Evolutionary conservation across 1,284 basidiomycete species (phyloP).

Genomic region (Apiotrichum veenhuisii): DNA sequence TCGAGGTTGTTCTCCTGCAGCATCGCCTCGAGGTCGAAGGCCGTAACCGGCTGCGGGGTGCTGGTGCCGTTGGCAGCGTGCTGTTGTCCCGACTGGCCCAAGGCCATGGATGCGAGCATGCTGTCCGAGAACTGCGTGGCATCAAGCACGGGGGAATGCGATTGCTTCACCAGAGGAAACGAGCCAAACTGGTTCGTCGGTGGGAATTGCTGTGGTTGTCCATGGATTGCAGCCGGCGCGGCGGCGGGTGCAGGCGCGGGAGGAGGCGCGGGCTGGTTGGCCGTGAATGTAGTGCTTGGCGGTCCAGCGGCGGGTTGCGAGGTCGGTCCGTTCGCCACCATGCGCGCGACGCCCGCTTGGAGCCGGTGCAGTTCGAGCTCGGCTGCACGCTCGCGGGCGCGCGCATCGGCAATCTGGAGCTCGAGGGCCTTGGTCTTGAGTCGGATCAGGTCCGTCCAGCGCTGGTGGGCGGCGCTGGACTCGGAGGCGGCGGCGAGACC

Average conservation of each 20-base stretch:
- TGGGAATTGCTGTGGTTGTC: conserved; percentile 2
- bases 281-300: background rate
- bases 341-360: conserved; percentile 11
- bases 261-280: background rate
- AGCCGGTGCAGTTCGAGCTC: conserved; percentile 40
- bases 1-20: conserved; percentile 32
- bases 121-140: background rate
- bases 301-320: background rate
- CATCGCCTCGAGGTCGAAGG: conserved; percentile 45
- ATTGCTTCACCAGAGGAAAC: conserved; percentile 13
- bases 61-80: background rate
- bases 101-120: conserved; percentile 1
- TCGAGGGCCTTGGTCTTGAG: conserved; percentile 41
- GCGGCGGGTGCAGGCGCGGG: background rate
- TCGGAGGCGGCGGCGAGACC: conserved; percentile 20
- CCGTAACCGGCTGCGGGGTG: conserved; percentile 24
- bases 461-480: conserved; percentile 25
- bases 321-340: background rate
- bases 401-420: conserved; percentile 46
- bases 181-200: background rate
- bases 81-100: background rate
- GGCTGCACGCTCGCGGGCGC: conserved; percentile 40
- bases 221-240: background rate
- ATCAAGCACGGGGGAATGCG: conserved; percentile 14
- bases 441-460: conserved; percentile 44